Evolutionary conservation across 495 filamentous ascomycete species (phyloP), one percentile per base, ranked within the genome.

Genomic region (Parathielavia hyrcaniae): DNA sequence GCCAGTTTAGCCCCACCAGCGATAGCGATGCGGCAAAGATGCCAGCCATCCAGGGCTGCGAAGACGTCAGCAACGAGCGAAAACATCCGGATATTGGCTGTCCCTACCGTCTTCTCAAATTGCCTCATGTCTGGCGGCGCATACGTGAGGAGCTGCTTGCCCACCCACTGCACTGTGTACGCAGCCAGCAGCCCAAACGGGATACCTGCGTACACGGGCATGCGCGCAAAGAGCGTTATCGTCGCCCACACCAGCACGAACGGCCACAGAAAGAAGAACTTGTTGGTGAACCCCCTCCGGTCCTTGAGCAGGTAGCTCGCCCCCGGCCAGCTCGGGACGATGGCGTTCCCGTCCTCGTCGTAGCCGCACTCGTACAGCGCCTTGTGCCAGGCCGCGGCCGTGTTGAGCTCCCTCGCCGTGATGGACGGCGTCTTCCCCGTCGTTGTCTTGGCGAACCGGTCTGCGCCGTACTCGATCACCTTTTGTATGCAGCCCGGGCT

Each of bases 241-340:
- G 83, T 80, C 35, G 81, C 67, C 64, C 86, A 84, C 7, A 96
- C 70, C 35, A 92, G 79, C 20, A 89, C 58, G 55, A 91, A 89
- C 0, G 93, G 93, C 83, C 86, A 91, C 22, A 95, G 72, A 68
- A 97, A 97, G 76, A 96, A 89, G 70, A 95, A 91, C 68, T 88
- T 90, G 59, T 79, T 87, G 71, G 92, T 82, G 58, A 92, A 84
- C 1, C 69, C 73, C 59, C 79, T 79, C 67, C 87, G 86, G 73
- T 91, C 87, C 69, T 87, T 86, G 56, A 95, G 65, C 17, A 83
- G 67, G 57, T 76, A 81, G 34, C 69, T 75, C 23, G 78, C 72
- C 45, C 78, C 74, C 13, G 80, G 84, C 70, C 83, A 85, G 55
- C 75, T 74, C 30, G 85, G 77, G 8, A 75, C 72, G 52, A 82